Evolutionary conservation across 2,329 filamentous ascomycete genomes (phyloP).

Genomic region (Aspergillus quadrilineatus): DNA sequence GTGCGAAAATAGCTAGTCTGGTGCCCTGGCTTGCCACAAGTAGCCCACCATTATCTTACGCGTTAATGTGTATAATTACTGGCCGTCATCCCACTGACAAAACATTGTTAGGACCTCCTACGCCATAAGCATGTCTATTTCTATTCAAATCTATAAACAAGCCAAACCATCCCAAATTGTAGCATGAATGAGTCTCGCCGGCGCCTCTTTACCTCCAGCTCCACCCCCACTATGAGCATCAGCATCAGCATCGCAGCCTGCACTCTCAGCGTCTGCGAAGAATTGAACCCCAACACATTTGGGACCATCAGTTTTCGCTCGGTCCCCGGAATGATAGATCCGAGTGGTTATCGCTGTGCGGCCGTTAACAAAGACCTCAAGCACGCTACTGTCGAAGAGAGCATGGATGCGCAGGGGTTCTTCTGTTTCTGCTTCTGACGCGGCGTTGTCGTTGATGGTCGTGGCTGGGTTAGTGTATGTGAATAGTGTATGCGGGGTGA

Average conservation of each 20-base stretch:
- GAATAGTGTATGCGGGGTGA: conserved; percentile 51
- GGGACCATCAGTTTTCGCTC: conserved; percentile 5
- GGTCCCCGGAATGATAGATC: conserved; percentile 28
- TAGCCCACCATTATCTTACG: too few species aligned
- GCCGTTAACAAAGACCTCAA: conserved; percentile 50
- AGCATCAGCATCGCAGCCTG: too few species aligned
- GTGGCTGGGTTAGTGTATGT: conserved; percentile 15
- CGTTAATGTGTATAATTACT: too few species aligned
- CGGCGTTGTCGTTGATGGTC: conserved; percentile 4
- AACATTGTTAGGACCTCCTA: too few species aligned
- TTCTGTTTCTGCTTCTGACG: conserved; percentile 19
- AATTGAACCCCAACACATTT: conserved; percentile 17
- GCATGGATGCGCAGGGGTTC: conserved; percentile 44
- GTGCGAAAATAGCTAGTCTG: too few species aligned
- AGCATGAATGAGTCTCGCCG: conserved; percentile 19
- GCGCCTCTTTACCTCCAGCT: background rate
- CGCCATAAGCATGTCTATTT: background rate
- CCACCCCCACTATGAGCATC: background rate
- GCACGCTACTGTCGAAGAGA: conserved; percentile 44
- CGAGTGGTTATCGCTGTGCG: conserved; percentile 44
- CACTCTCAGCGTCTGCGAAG: conserved; percentile 19
- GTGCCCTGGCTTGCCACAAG: too few species aligned
- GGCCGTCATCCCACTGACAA: too few species aligned
- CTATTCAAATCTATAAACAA: background rate
- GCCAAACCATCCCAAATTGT: conserved; percentile 28